Percentiles rank a stretch among this genome's conserved stretches.
Conservation (phyloP, 1,284 basidiomycete genomes). For the Puccinia triticina region DNA sequence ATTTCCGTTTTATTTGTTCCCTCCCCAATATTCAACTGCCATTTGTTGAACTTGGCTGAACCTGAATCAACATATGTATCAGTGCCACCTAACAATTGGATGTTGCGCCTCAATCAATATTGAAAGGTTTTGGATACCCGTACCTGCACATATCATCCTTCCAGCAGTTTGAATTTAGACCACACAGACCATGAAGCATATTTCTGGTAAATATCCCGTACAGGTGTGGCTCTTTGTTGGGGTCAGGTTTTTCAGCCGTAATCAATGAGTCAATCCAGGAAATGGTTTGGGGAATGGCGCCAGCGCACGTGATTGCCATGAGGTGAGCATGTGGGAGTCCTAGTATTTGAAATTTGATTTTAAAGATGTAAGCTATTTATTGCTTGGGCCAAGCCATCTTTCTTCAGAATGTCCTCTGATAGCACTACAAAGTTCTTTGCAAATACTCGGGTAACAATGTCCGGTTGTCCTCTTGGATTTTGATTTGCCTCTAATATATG, state of each 20-base stretch:
- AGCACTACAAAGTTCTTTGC: background rate
- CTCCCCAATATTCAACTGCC: no score
- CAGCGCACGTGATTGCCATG: slow-evolving; percentile 58
- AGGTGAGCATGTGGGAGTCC: slow-evolving; percentile 66
- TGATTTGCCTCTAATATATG: background rate
- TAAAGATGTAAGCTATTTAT: background rate
- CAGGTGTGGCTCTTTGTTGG: slow-evolving; percentile 60
- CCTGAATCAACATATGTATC: no score
- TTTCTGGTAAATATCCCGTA: slow-evolving; percentile 59
- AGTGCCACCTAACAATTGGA: no score
- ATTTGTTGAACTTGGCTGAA: no score
- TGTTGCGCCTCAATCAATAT: no score
- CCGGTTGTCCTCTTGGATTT: background rate
- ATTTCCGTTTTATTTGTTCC: no score
- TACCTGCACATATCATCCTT: slow-evolving; percentile 62
- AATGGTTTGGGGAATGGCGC: slow-evolving; percentile 59
- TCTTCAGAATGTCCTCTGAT: background rate
- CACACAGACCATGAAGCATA: slow-evolving; percentile 66
- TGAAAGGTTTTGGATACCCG: slow-evolving; percentile 61
- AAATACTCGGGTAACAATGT: background rate
- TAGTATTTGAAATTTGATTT: slow-evolving; percentile 63
- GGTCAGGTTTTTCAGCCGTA: slow-evolving; percentile 63
- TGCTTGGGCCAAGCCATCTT: background rate
- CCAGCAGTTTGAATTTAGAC: slow-evolving; percentile 61
- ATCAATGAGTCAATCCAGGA: slow-evolving; percentile 62